phyloP scores from a whole-genome alignment of 106 monocot genomes.

The Hemerocallis citrina region DNA sequence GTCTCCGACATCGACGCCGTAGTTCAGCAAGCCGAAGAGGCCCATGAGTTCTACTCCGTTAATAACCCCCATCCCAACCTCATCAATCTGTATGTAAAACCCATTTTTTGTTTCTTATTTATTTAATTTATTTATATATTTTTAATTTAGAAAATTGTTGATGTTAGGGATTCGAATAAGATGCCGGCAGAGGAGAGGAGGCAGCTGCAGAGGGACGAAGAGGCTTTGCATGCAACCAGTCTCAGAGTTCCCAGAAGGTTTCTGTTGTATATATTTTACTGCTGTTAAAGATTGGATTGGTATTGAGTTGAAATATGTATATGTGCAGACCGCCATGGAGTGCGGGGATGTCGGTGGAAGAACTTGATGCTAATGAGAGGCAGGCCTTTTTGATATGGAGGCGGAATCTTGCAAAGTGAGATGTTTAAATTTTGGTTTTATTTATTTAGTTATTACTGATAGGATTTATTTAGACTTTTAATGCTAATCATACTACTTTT shows the following conservation, averaged over 20 bases:
- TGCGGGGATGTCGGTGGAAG: conserved; percentile 62
- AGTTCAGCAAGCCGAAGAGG: conserved; percentile 54
- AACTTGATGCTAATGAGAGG: conserved; percentile 69
- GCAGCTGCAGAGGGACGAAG: conserved; percentile 49
- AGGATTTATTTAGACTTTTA: too few relatives aligned
- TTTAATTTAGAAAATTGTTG: not conserved
- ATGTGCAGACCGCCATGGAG: conserved; percentile 68
- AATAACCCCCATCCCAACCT: conserved; percentile 18
- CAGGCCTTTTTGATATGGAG: conserved; percentile 70
- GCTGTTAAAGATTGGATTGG: not conserved
- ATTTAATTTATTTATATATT: not conserved
- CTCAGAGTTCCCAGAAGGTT: conserved; percentile 84
- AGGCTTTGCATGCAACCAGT: conserved; percentile 68
- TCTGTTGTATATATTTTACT: not conserved
- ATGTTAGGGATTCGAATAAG: conserved; percentile 29
- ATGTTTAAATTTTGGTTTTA: too few relatives aligned
- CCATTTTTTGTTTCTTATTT: not conserved
- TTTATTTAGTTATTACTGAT: too few relatives aligned
- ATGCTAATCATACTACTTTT: too few relatives aligned
- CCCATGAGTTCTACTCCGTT: conserved; percentile 12
- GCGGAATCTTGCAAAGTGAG: conserved; percentile 65
- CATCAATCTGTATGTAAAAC: conserved; percentile 38
- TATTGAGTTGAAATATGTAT: not conserved
- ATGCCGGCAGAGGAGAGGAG: conserved; percentile 34
- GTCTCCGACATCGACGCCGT: conserved; percentile 81